phyloP scores from a whole-genome alignment of 78 protist genomes.

The Planoprotostelium fungivorum region DNA sequence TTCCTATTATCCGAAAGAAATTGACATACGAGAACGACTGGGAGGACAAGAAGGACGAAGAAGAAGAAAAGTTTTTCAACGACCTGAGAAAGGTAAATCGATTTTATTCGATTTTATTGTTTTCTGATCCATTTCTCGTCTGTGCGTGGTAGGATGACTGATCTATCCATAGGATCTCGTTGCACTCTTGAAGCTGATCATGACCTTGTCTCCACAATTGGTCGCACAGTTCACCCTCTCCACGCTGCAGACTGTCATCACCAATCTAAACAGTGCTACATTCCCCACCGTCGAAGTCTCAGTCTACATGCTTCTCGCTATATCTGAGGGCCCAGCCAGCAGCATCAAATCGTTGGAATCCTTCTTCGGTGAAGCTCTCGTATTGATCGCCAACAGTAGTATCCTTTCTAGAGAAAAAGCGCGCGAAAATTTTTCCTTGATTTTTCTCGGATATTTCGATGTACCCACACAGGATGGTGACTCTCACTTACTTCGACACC shows the following conservation, averaged over 20 bases:
- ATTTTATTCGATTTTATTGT: neutral
- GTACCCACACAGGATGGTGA: neutral
- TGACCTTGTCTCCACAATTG: neutral
- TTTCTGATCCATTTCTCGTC: neutral
- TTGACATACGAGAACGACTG: conserved; percentile 17
- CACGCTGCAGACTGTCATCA: neutral
- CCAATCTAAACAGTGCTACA: neutral
- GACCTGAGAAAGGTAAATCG: neutral
- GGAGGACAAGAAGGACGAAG: conserved; percentile 15
- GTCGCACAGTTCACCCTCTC: neutral
- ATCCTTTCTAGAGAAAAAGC: neutral
- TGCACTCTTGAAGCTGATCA: neutral
- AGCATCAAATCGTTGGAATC: neutral
- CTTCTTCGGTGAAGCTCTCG: neutral
- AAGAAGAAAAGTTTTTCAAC: conserved; percentile 20
- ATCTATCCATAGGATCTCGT: neutral
- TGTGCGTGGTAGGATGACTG: neutral
- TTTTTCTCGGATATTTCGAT: neutral
- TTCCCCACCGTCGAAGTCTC: neutral
- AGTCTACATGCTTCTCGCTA: neutral
- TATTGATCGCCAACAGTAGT: neutral
- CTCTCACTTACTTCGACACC: neutral
- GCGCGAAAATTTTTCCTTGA: neutral
- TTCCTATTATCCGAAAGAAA: conserved; percentile 50
- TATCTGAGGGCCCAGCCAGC: neutral